Base-by-base conservation (phyloP, 1,139 yeast species). In the Tardiomyces depauwii region DNA sequence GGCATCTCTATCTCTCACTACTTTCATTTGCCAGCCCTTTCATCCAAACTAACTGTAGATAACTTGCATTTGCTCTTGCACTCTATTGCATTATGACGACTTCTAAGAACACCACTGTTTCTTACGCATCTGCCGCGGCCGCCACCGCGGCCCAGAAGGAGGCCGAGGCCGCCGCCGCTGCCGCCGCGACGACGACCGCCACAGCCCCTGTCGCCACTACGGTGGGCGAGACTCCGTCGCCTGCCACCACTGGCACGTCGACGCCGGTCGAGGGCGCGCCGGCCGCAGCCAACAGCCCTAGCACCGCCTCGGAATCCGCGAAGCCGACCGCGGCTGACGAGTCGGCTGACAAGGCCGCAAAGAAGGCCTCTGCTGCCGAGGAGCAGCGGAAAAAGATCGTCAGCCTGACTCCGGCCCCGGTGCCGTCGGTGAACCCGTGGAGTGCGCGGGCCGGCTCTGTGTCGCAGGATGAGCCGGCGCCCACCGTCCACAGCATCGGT, bases 341-440 rank as follows among this genome's bases (percentile, higher is more conserved):
- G 13, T 36, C 39, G 32, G 13, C 4, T n/a, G 39, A 36, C 39
- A n/a, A 10, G 40, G 23, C 12, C n/a, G 13, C 38, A 42, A 42
- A 18, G 41, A 32, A 33, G 14, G 21, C 33, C 25, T 46, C 5
- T 43, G 50, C 23, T 46, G 48, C 11, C 49, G 47, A 30, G 50
- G 41, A 46, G 50, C 47, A 44, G 44, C 47, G 50, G 45, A 50
- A 51, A 44, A 42, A 40, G 18, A 43, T 47, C 38, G 56, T 55
- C 38, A 60, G 59, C 46, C 56, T 67, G 32, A 68, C 70, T 11
- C 73, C 73, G 14, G 73, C 73, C 7, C 72, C 73, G 3, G 65
- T 66, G 18, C 73, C 73, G 18, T 55, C 58, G 51, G 66, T 64
- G 41, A 67, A 65, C 49, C 70, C 67, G 25, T 68, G 73, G 73